A percentile compares a stretch with the other conserved stretches of the same genome.
These are phyloP conservation scores for Xylaria polymorpha DNA, from an alignment of 2,329 filamentous ascomycete genomes.

Conservation along the genomic window DNA sequence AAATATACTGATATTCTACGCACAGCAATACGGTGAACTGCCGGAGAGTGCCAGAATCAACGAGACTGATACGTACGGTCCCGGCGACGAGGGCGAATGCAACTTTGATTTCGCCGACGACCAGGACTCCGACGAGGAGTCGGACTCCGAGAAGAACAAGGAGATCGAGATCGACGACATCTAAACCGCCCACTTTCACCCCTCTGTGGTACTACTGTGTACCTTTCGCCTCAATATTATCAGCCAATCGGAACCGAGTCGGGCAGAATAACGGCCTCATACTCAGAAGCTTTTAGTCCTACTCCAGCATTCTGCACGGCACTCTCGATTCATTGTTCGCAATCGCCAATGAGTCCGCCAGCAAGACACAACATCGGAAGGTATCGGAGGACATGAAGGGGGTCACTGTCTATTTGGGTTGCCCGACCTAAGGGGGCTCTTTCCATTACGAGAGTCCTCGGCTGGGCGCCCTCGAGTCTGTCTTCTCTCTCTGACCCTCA, in stretches of 20 bases:
- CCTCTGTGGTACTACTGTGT: conserved; percentile 27
- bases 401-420: conserved; percentile 25
- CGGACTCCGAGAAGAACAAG: conserved; percentile 66
- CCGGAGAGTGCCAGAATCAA: conserved; percentile 99
- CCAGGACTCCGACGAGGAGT: conserved; percentile 70
- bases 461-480: conserved; percentile 58
- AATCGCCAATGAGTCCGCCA: not conserved
- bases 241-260: conserved; percentile 1
- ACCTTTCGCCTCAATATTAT: conserved; percentile 17
- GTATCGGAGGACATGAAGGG: conserved; percentile 13
- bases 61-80: conserved; percentile 95
- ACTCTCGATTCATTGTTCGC: not conserved
- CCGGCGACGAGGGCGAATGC: conserved; percentile 92
- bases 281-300: not conserved
- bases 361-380: conserved; percentile 4
- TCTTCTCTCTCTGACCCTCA: conserved; percentile 66
- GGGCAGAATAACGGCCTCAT: not conserved
- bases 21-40: conserved; percentile 86
- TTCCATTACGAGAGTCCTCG: not conserved
- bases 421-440: conserved; percentile 7
- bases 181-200: conserved; percentile 59
- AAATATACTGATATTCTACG: conserved; percentile 18
- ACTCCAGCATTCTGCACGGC: not conserved
- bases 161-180: conserved; percentile 97
- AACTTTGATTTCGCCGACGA: conserved; percentile 99